Percentiles rank a stretch among this genome's conserved stretches.
phyloP scores from a whole-genome alignment of 176 grass and related monocot species.

The Thalia dealbata region DNA sequence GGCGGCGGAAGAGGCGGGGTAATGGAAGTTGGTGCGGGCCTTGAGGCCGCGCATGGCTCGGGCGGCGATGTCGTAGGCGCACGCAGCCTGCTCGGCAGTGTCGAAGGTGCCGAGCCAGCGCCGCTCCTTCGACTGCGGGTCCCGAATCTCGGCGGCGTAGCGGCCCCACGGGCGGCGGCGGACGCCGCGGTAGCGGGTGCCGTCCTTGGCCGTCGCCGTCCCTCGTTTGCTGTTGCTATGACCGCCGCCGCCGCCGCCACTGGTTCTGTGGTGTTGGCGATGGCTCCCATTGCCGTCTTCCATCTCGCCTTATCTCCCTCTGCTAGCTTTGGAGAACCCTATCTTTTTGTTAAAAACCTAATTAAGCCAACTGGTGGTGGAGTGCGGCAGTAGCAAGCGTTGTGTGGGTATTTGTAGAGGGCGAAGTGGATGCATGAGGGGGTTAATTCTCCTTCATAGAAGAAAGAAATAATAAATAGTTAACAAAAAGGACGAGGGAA shows the following conservation, averaged over 20 bases:
- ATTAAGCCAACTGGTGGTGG: neutral
- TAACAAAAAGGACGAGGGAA: too few species aligned
- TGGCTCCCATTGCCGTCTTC: conserved; percentile 18
- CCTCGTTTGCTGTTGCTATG: conserved; percentile 18
- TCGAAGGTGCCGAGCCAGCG: conserved; percentile 96
- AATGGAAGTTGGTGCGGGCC: conserved; percentile 91
- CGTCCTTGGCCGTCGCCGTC: neutral
- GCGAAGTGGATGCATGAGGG: too few species aligned
- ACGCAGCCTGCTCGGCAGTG: conserved; percentile 95
- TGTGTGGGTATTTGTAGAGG: too few species aligned
- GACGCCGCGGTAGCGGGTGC: conserved; percentile 67
- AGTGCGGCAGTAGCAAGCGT: too few species aligned
- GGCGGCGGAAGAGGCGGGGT: conserved; percentile 1
- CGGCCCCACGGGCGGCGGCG: conserved; percentile 85
- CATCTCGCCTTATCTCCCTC: neutral
- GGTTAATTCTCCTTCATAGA: too few species aligned
- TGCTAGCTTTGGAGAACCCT: neutral
- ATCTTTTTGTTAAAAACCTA: too few species aligned
- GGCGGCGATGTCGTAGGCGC: conserved; percentile 91
- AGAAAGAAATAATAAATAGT: too few species aligned
- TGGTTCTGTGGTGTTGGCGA: conserved; percentile 10
- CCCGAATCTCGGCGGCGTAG: conserved; percentile 90
- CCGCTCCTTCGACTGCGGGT: conserved; percentile 78
- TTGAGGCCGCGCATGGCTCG: conserved; percentile 85
- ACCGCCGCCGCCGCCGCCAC: conserved; percentile 11